phyloP scores from a whole-genome alignment of 1,284 basidiomycete species.

The Volvariella volvacea region DNA sequence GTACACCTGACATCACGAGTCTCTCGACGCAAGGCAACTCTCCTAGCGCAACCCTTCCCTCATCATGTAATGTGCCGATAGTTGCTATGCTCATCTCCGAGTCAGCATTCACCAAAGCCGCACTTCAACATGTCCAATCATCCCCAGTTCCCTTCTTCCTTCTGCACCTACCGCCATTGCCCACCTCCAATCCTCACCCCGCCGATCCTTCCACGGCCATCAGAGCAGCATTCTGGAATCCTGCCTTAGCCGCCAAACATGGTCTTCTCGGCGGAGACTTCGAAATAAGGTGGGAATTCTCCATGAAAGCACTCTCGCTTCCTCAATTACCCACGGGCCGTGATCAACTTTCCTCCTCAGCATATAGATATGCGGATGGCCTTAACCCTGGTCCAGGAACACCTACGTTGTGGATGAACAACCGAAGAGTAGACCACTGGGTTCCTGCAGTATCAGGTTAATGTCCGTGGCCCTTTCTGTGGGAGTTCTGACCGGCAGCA shows the following conservation, averaged over 20 bases:
- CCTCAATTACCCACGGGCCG: no score
- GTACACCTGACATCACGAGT: background rate
- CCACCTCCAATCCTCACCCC: constrained; percentile 2
- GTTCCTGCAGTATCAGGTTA: no score
- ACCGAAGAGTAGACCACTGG: no score
- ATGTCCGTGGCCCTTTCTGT: no score
- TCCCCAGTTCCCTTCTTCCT: constrained; percentile 74
- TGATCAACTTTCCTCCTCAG: no score
- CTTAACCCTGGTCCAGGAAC: no score
- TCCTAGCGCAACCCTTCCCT: constrained; percentile 2
- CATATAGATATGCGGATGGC: no score
- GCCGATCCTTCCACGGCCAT: constrained; percentile 14
- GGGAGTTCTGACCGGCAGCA: no score
- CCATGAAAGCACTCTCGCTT: constrained; percentile 5
- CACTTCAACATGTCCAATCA: constrained; percentile 60
- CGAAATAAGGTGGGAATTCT: constrained; percentile 64
- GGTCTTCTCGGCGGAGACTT: constrained; percentile 52
- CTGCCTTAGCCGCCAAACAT: constrained; percentile 42
- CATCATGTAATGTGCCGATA: constrained; percentile 23
- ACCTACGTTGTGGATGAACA: no score
- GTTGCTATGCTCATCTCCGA: constrained; percentile 73
- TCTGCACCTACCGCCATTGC: constrained; percentile 54
- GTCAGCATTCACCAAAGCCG: constrained; percentile 66
- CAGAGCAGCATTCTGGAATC: constrained; percentile 59
- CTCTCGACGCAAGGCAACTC: background rate